Evolutionary conservation across 495 filamentous ascomycete species (phyloP).

Genomic region (Penicillium canescens): DNA sequence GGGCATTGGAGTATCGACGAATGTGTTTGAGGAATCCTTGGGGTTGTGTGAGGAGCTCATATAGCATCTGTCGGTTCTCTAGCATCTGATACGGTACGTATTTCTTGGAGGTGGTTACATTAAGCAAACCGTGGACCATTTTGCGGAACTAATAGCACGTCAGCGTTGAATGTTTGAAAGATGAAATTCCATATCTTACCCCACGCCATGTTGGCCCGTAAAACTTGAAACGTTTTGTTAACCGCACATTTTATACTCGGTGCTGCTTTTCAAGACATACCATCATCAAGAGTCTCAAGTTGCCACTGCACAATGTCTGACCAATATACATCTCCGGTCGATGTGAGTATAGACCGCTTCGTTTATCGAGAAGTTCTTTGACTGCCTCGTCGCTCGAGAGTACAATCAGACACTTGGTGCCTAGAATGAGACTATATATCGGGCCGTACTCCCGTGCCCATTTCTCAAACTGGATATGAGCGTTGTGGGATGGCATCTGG

Average conservation of each 20-base stretch:
- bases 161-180: background rate
- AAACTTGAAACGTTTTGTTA: slow-evolving; percentile 5
- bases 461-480: slow-evolving; percentile 51
- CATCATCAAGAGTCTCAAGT: slow-evolving; percentile 35
- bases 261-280: slow-evolving; percentile 4
- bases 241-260: background rate
- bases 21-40: slow-evolving; percentile 49
- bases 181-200: background rate
- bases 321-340: slow-evolving; percentile 51
- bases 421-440: slow-evolving; percentile 60
- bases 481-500: slow-evolving; percentile 19
- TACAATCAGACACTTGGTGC: slow-evolving; percentile 57
- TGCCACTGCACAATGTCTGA: slow-evolving; percentile 35
- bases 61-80: slow-evolving; percentile 32
- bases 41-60: slow-evolving; percentile 30
- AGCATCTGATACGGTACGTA: slow-evolving; percentile 45
- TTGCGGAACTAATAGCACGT: slow-evolving; percentile 26
- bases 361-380: slow-evolving; percentile 58
- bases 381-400: slow-evolving; percentile 58
- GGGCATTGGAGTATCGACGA: slow-evolving; percentile 52
- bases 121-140: slow-evolving; percentile 34
- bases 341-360: slow-evolving; percentile 61
- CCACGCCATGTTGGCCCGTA: slow-evolving; percentile 33
- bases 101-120: slow-evolving; percentile 31
- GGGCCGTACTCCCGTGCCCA: slow-evolving; percentile 65